These are phyloP conservation scores for Tremella yokohamensis DNA, from an alignment of 768 basidiomycete genomes.

Conservation along the genomic window DNA sequence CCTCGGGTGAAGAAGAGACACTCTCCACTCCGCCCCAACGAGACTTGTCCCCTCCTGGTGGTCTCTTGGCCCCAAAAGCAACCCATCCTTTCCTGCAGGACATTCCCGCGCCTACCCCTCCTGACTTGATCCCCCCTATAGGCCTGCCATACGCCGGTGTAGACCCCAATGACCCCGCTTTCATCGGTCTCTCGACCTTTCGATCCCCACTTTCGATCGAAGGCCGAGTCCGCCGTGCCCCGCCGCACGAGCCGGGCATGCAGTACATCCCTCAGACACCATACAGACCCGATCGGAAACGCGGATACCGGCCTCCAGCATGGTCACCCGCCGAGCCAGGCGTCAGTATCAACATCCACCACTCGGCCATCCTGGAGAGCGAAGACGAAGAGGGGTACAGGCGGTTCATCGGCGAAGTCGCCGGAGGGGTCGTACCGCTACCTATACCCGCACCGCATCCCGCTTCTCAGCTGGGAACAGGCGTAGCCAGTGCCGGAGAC, in stretches of 20 bases:
- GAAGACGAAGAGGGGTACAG: conserved; percentile 44
- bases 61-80: conserved; percentile 5
- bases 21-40: neutral
- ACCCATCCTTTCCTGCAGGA: neutral
- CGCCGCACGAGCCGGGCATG: neutral
- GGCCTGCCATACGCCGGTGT: no score
- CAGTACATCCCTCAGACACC: neutral
- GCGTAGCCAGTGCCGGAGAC: no score
- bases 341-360: conserved; percentile 26
- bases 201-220: no score
- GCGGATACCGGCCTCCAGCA: no score
- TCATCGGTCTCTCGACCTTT: no score
- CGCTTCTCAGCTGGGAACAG: no score
- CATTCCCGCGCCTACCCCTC: neutral
- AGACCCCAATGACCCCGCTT: no score
- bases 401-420: conserved; percentile 39
- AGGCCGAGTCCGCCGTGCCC: no score
- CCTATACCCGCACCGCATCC: no score
- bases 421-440: neutral
- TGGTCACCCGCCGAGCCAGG: no score
- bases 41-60: conserved; percentile 7
- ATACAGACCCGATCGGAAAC: no score
- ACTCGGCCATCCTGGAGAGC: conserved; percentile 42
- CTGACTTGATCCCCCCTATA: neutral
- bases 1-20: neutral